Evolutionary conservation across 2,329 filamentous ascomycete genomes (phyloP), one percentile per base, ranked within the genome.

Genomic region (Claviceps pazoutovae): DNA sequence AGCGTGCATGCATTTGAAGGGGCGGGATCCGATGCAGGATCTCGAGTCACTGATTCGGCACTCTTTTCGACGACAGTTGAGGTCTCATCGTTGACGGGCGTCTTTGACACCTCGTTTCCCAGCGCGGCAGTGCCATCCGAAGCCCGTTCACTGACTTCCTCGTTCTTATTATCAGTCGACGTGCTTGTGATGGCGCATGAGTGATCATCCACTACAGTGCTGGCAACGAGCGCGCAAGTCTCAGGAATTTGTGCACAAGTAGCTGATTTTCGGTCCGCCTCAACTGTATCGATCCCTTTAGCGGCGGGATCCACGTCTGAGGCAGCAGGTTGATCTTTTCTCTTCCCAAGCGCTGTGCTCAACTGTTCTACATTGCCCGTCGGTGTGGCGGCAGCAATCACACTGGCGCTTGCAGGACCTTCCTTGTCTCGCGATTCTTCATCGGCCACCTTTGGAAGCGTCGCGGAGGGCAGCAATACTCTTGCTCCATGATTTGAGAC

Each of bases 61-160:
- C 17, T 23, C 17, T 51, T 37, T 26, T 7, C 34, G 14, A 30
- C 30, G 17, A 14, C n/a, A 17, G 7, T 5, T n/a, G 19, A 21
- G 5, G 39, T 13, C 30, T 49, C 41, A 14, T 9, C 16, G n/a
- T 46, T 51, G 8, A 23, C 17, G 37, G 46, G 41, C n/a, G 48
- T 46, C 23, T 42, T 51, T n/a, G 46, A 50, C 9, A 13, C 21
- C 51, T 54, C 55, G 41, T 50, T 57, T 48, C 56, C 61, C 52
- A 59, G 55, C 51, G 65, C 53, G 45, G 61, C 54, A 55, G 68
- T 67, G 52, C 59, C 65, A 59, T 64, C 57, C 64, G 63, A 66
- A 49, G 58, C 59, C 58, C 60, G 57, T 54, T 57, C 61, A 51
- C 65, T 61, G 41, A 56, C 58, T 55, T 61, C 60, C 37, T 66